Evolutionary conservation across 139 green algal genomes (phyloP), one percentile per base, ranked within the genome.

Genomic region (Chlorokybus atmophyticus): DNA sequence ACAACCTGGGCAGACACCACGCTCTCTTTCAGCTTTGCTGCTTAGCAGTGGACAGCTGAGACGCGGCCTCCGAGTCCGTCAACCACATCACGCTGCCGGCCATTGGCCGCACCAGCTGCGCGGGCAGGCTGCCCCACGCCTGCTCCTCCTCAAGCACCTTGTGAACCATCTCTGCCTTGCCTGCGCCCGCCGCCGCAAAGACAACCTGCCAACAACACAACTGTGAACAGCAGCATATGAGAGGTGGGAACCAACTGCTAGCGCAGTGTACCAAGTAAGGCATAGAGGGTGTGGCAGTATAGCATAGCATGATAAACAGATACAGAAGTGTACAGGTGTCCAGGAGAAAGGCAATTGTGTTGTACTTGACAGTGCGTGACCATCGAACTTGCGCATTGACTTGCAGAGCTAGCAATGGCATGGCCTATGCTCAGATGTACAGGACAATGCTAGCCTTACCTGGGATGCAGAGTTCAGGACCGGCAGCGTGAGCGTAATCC

Each of bases 401-500:
- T n/a, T n/a, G n/a, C n/a, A n/a, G n/a, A n/a, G n/a, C n/a, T n/a
- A n/a, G n/a, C n/a, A n/a, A 14, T 44, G 10, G 35, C 35, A 44
- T 44, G 35, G 35, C 10, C 35, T 14, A 21, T 44, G 14, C 4
- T 21, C 8, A 44, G 21, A 24, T 3, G 31, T 28, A 58, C 10
- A 58, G 14, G 1, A 35, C 24, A 25, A 24, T 48, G 49, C 29
- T 7, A 14, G n/a, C 24, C 57, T n/a, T 26, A 71, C 50, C 4
- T 71, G 53, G 52, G 23, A n/a, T 1, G 63, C 57, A 3, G 40
- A n/a, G 23, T 71, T 71, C 19, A 71, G 67, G 57, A 64, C 63
- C 8, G 64, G 64, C 0, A 59, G 29, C 10, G 64, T 69, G 21
- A 98, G 68, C 8, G 87, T 98, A 75, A 99, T 96, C 62, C 92